phyloP scores from a whole-genome alignment of 345 rosid genomes.

The Citrus unshiu region DNA sequence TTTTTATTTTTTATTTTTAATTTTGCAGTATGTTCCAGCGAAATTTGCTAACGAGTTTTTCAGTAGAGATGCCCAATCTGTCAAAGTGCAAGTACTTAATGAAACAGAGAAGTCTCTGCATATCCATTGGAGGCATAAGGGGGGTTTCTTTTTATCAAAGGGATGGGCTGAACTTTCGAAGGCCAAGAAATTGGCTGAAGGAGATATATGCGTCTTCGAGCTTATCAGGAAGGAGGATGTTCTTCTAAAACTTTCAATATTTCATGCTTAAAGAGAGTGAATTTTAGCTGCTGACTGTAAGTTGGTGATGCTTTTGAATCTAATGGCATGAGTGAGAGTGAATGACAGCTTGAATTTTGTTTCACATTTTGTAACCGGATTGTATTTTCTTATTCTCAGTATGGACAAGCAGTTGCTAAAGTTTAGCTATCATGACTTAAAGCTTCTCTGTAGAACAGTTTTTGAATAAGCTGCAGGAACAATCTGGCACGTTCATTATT shows the following conservation, averaged over 20 bases:
- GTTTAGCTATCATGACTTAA: too few species aligned
- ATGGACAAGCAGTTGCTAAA: too few species aligned
- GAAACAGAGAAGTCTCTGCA: conserved; percentile 11
- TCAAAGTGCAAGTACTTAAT: conserved; percentile 25
- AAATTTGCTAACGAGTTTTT: conserved; percentile 12
- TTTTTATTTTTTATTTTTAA: not conserved
- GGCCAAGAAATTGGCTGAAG: conserved; percentile 13
- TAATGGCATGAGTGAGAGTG: too few species aligned
- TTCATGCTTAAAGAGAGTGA: not conserved
- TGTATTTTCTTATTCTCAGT: too few species aligned
- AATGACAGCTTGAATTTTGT: too few species aligned
- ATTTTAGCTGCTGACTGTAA: too few species aligned
- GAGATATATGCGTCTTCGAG: not conserved
- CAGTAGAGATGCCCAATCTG: not conserved
- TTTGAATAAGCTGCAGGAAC: too few species aligned
- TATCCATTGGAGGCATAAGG: not conserved
- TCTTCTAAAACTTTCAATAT: conserved; percentile 18
- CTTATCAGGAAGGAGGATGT: not conserved
- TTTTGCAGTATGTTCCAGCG: conserved; percentile 17
- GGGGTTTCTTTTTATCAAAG: not conserved
- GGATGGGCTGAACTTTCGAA: conserved; percentile 11
- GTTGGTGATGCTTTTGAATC: too few species aligned
- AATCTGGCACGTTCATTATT: too few species aligned
- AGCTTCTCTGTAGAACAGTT: too few species aligned
- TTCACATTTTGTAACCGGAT: too few species aligned